Evolutionary conservation across 768 basidiomycete genomes (phyloP), one percentile per base, ranked within the genome.

Genomic region (Termitomyces sp.): DNA sequence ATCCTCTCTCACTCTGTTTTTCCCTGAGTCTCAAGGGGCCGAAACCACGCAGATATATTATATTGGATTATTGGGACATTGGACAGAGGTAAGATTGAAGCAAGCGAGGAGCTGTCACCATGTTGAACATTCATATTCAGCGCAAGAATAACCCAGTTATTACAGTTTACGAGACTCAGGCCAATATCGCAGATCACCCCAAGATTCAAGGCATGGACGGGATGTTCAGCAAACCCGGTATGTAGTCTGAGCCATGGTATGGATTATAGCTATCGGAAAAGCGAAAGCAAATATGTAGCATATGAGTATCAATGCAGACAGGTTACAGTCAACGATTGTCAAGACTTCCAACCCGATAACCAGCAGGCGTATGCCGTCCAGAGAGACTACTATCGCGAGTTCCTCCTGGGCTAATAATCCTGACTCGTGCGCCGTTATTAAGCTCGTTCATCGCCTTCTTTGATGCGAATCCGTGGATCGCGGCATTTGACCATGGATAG

Each of bases 91-190:
- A 68, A n/a, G 22, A 47, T 16, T 40, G 4, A 44, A 32, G 30
- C 50, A 44, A 55, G 45, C 27, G 33, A 48, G 57, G 9, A 43
- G 34, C 26, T 26, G 18, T 40, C 36, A 18, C 33, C 26, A 57
- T 26, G 45, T 62, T 44, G 51, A 55, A n/a, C 22, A 42, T 20
- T n/a, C 20, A 42, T 53, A 40, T 54, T 14, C 64, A 95, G 92
- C 81, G 88, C 43, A 93, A 90, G 66, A 76, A 76, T 50, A 83
- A 87, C 59, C 91, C 94, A 1, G 80, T 92, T 39, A 82, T 95
- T 55, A 88, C 93, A 0, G 85, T 96, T 13, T 97, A 96, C 65
- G 95, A 97, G 71, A 74, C 89, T 0, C 88, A 90, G 62, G 90
- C 95, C 9, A 94, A 93, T 62, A 75, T 89, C 32, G 89, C 92